phyloP scores from a whole-genome alignment of 352 stramenopile species.

The Blastocystis sp. region DNA sequence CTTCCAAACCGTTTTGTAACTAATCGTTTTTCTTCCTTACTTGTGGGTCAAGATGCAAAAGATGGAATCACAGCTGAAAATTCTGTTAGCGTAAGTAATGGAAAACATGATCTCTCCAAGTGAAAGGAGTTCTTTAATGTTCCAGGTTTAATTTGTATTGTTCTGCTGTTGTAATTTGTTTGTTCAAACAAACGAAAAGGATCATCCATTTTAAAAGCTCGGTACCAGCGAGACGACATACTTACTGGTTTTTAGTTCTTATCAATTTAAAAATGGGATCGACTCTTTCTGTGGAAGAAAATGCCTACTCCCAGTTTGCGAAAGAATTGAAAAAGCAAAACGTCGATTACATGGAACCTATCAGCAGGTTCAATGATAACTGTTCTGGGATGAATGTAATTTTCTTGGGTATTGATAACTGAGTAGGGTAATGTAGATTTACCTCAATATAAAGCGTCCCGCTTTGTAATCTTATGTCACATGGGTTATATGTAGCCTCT shows the following conservation, averaged over 20 bases:
- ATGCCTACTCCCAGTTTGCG: background rate
- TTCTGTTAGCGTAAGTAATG: too few relatives aligned
- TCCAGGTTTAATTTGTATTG: too few relatives aligned
- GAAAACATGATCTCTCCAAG: too few relatives aligned
- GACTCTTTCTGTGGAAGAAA: constrained; percentile 24
- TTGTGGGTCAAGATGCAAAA: too few relatives aligned
- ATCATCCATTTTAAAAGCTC: too few relatives aligned
- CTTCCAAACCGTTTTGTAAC: too few relatives aligned
- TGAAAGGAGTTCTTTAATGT: too few relatives aligned
- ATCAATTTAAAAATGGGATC: background rate
- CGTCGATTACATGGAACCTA: background rate
- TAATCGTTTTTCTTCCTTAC: too few relatives aligned
- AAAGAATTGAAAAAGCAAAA: background rate
- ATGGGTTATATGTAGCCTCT: background rate
- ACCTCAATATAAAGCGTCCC: background rate
- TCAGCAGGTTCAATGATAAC: background rate
- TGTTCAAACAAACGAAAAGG: too few relatives aligned
- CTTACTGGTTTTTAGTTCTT: background rate
- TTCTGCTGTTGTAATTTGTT: too few relatives aligned
- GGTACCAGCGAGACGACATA: background rate
- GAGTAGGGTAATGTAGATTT: background rate
- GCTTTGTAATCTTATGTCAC: background rate
- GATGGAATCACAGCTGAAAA: too few relatives aligned
- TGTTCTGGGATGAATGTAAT: background rate
- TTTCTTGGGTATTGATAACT: background rate